Evolutionary conservation across 2,329 filamentous ascomycete species (phyloP).

Genomic region (Diaporthe capsici): DNA sequence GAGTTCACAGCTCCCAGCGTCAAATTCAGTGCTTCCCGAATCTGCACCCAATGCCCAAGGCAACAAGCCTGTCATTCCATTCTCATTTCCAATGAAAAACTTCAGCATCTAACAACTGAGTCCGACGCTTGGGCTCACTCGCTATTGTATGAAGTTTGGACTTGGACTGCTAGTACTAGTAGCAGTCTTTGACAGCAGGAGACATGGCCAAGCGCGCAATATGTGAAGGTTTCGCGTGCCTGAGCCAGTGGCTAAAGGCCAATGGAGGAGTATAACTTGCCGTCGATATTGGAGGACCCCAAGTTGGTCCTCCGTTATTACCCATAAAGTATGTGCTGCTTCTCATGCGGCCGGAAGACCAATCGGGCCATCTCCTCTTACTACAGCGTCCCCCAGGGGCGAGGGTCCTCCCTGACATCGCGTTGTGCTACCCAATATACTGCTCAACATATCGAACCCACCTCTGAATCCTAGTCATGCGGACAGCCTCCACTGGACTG

Average conservation of each 20-base stretch:
- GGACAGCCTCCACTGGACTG: not conserved
- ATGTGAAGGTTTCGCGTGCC: not conserved
- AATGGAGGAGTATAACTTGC: not conserved
- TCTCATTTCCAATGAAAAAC: too few relatives aligned
- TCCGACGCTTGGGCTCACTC: too few relatives aligned
- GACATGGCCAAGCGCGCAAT: not conserved
- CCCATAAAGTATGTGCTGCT: slow-evolving; percentile 1
- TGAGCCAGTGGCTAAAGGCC: slow-evolving; percentile 25
- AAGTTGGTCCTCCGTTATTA: slow-evolving; percentile 8
- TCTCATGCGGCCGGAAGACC: not conserved
- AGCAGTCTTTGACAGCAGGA: not conserved
- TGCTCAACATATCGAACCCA: not conserved
- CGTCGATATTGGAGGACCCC: not conserved
- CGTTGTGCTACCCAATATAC: not conserved
- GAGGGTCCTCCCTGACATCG: not conserved
- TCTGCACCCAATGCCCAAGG: too few relatives aligned
- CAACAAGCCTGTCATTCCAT: not conserved
- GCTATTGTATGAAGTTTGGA: too few relatives aligned
- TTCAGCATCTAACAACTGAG: not conserved
- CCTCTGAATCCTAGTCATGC: not conserved
- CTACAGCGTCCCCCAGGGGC: not conserved
- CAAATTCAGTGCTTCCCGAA: not conserved
- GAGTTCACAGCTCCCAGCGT: not conserved
- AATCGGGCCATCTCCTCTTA: not conserved
- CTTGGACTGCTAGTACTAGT: too few relatives aligned